Evolutionary conservation across 2,329 filamentous ascomycete species (phyloP), one percentile per base, ranked within the genome.

Genomic region (Xylariomycetidae sp.): DNA sequence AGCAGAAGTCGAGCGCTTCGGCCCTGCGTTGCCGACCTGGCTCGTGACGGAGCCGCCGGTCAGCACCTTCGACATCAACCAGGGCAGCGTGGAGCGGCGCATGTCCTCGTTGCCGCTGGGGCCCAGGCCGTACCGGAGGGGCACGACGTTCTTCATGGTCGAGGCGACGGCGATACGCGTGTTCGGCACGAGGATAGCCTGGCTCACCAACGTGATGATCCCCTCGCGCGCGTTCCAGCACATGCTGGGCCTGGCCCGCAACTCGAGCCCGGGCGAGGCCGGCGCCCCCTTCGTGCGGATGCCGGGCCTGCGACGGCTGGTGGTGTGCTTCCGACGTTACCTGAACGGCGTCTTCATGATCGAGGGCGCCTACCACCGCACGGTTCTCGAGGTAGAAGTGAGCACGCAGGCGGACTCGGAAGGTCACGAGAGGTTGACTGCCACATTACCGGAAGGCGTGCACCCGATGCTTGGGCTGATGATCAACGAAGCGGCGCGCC

Each of bases 161-260:
- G 20, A 31, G 16, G 12, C 15, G 4, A 22, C 29, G 10, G 28
- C 28, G 12, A 9, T 27, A 10, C 16, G 17, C 12, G 10, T 31
- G 10, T 27, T 35, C 22, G 13, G 19, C 14, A 13, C 10, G 10
- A 10, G 13, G 12, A 7, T 35, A 12, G 15, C 4, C 7, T 29
- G 33, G 33, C 20, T 35, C 7, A 25, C 16, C 15, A 35, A 23
- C 29, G 6, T 36, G 4, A 15, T 36, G 29, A 16, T 36, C 4
- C 22, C 31, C 23, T n/a, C 14, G 10, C 23, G 23, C 13, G 26
- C 34, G 7, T 36, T 36, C 28, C 34, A 22, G 34, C 22, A 31
- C 16, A 13, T 31, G 5, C 2, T 36, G 19, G 31, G 7, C 17
- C 10, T 7, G 13, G 23, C n/a, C 31, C 19, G 14, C n/a, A 4